These are phyloP conservation scores for Roridomyces roridus DNA, from an alignment of 768 basidiomycete species.

Conservation along the genomic window DNA sequence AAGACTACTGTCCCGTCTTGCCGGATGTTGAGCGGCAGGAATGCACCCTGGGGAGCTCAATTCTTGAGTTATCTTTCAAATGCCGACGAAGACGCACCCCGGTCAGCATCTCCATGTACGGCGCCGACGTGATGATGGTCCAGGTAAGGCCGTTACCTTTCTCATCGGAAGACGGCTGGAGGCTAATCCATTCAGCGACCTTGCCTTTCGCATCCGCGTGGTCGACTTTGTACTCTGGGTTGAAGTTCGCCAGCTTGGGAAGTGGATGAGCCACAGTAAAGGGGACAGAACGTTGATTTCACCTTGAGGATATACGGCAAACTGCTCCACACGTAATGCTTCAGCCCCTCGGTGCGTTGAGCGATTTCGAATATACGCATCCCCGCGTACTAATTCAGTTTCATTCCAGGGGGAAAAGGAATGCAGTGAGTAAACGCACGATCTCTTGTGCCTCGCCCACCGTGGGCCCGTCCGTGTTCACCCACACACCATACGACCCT, in stretches of 20 bases:
- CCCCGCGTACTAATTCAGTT: conserved; percentile 32
- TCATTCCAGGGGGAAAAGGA: not conserved
- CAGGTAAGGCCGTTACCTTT: conserved; percentile 37
- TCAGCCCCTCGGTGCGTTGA: conserved; percentile 35
- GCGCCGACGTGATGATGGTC: conserved; percentile 42
- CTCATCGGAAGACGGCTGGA: conserved; percentile 38
- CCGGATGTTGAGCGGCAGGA: conserved; percentile 41
- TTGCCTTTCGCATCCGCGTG: conserved; percentile 49
- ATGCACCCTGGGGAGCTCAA: conserved; percentile 29
- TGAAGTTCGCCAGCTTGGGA: conserved; percentile 26
- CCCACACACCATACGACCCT: conserved; percentile 45
- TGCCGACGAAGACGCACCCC: conserved; percentile 31
- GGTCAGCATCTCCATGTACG: conserved; percentile 47
- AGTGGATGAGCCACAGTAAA: conserved; percentile 23
- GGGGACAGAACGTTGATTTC: not conserved
- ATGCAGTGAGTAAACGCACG: not conserved
- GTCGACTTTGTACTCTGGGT: conserved; percentile 39
- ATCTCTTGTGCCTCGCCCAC: conserved; percentile 47
- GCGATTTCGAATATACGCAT: conserved; percentile 49
- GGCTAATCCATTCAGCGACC: conserved; percentile 42
- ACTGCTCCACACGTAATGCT: conserved; percentile 49
- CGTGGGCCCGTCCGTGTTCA: too few relatives aligned
- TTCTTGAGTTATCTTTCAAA: not conserved
- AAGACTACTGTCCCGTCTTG: conserved; percentile 46
- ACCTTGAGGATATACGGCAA: conserved; percentile 50